A percentile compares a stretch with the other conserved stretches of the same genome.
These are phyloP conservation scores for Thelonectria rubi DNA, from an alignment of 2,329 filamentous ascomycete species.

Conservation along the genomic window DNA sequence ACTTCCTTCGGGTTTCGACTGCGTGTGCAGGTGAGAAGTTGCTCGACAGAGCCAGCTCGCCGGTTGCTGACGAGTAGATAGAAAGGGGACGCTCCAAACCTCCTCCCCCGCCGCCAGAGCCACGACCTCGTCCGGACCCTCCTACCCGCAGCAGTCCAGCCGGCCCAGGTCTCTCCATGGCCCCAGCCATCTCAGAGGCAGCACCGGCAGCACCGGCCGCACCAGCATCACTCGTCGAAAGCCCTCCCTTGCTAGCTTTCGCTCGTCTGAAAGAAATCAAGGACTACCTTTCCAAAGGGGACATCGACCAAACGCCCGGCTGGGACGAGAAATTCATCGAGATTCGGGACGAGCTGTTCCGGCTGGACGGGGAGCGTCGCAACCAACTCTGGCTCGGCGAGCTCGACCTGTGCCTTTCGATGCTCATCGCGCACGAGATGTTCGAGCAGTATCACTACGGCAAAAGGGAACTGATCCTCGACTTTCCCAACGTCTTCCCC, in stretches of 20 bases:
- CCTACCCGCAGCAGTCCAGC: too few species aligned
- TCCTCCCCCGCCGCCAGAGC: too few species aligned
- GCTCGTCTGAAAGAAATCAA: conserved; percentile 15
- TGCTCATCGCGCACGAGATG: conserved; percentile 47
- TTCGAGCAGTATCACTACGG: conserved; percentile 50
- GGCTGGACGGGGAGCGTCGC: conserved; percentile 37
- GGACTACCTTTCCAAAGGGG: conserved; percentile 61
- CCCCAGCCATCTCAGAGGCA: too few species aligned
- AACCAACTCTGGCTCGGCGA: conserved; percentile 43
- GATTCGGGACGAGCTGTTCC: conserved; percentile 51
- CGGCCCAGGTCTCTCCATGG: too few species aligned
- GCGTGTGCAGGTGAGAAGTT: not conserved
- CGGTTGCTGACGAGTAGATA: too few species aligned
- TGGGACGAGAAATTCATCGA: conserved; percentile 52
- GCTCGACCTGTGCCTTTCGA: conserved; percentile 44
- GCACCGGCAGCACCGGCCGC: too few species aligned
- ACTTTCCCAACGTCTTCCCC: conserved; percentile 34
- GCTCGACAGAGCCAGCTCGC: too few species aligned
- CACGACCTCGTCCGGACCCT: too few species aligned
- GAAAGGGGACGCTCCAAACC: too few species aligned
- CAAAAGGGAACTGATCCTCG: conserved; percentile 38
- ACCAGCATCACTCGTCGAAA: too few species aligned
- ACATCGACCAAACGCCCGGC: conserved; percentile 52
- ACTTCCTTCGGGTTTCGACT: not conserved
- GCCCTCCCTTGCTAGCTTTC: too few species aligned